Percentiles rank a stretch among this genome's conserved stretches.
phyloP scores from a whole-genome alignment of 2,329 filamentous ascomycete genomes.

The Pseudogymnoascus sp. region DNA sequence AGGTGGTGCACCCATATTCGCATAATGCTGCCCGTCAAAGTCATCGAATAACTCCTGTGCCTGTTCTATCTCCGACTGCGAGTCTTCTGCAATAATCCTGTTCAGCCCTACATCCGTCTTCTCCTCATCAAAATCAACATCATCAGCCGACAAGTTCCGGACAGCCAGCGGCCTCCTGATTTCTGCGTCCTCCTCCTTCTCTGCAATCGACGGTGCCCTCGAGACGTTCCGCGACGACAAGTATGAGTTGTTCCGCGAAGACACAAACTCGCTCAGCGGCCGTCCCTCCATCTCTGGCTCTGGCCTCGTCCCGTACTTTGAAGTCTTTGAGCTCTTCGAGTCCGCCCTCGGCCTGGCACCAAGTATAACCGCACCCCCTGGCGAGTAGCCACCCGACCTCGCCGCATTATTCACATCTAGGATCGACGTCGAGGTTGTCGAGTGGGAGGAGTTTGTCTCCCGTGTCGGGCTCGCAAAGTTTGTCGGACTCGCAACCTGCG shows the following conservation, averaged over 20 bases:
- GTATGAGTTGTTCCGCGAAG: constrained; percentile 10
- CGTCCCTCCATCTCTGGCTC: constrained; percentile 28
- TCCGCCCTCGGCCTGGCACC: background rate
- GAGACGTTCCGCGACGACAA: constrained; percentile 17
- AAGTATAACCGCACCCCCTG: constrained; percentile 36
- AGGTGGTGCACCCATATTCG: constrained; percentile 12
- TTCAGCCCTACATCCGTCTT: background rate
- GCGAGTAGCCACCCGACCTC: constrained; percentile 62
- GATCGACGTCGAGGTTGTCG: constrained; percentile 42
- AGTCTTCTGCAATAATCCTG: background rate
- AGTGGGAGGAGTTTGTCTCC: constrained; percentile 27
- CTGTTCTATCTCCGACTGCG: constrained; percentile 49
- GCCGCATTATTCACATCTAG: constrained; percentile 60
- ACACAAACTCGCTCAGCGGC: constrained; percentile 27
- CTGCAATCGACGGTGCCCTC: constrained; percentile 21
- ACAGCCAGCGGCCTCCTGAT: background rate
- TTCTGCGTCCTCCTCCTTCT: constrained; percentile 21
- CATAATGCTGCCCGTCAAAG: constrained; percentile 72
- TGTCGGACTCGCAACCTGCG: background rate
- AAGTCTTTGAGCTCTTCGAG: constrained; percentile 37
- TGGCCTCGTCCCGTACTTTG: constrained; percentile 28
- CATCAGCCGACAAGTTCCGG: constrained; percentile 17
- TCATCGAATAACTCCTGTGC: constrained; percentile 63
- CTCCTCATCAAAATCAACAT: constrained; percentile 17
- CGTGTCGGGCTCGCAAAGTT: constrained; percentile 42